phyloP scores from a whole-genome alignment of 345 rosid genomes.

The Corymbia maculata region DNA sequence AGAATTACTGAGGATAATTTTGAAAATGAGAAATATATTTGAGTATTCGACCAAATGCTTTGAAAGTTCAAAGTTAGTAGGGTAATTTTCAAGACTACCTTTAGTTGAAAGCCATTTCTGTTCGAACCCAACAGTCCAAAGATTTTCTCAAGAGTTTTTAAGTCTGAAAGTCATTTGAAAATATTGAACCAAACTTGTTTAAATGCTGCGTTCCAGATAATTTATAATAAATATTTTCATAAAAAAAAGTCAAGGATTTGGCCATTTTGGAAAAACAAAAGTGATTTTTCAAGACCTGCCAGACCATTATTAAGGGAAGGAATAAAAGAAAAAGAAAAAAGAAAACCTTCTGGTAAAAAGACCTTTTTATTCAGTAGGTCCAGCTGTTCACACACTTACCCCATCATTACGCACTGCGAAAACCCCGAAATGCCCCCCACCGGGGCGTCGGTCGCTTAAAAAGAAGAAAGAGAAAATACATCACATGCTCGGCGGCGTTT shows the following conservation, averaged over 20 bases:
- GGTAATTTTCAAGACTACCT: no score
- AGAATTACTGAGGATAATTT: no score
- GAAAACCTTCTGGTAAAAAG: background rate
- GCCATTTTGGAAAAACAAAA: background rate
- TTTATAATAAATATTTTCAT: background rate
- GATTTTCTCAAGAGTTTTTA: no score
- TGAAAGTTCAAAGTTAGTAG: no score
- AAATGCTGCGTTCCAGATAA: background rate
- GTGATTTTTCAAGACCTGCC: background rate
- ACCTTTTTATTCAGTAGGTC: background rate
- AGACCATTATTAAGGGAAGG: background rate
- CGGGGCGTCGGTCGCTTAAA: background rate
- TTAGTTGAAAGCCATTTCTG: no score
- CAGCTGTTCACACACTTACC: slow-evolving; percentile 5
- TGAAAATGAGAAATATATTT: no score
- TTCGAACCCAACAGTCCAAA: no score
- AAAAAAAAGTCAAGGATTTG: background rate
- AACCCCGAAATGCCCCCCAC: background rate
- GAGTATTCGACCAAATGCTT: no score
- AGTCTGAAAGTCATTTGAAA: no score
- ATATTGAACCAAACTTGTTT: no score
- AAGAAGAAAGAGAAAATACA: background rate
- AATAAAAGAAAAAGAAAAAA: rapidly evolving
- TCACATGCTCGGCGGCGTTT: background rate
- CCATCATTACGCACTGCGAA: background rate